These are phyloP conservation scores for Paxillus rubicundulus DNA, from an alignment of 768 basidiomycete species.

Conservation along the genomic window DNA sequence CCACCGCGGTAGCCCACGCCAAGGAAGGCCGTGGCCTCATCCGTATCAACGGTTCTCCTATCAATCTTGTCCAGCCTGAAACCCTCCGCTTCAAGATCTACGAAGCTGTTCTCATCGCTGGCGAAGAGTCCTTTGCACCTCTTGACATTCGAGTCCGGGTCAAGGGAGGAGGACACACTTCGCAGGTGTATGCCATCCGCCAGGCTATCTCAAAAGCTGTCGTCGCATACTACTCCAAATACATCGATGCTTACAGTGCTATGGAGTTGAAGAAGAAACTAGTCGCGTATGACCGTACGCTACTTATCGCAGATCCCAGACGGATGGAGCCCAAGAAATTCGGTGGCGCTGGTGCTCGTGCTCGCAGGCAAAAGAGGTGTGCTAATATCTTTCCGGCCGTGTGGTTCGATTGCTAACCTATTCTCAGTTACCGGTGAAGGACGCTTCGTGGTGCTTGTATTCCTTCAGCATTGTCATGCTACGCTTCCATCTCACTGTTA, in stretches of 20 bases:
- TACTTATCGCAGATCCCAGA: constrained; percentile 91
- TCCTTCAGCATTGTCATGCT: constrained; percentile 45
- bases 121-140: constrained; percentile 80
- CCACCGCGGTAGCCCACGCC: constrained; percentile 96
- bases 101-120: constrained; percentile 92
- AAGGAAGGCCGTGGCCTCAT: constrained; percentile 95
- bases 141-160: constrained; percentile 98
- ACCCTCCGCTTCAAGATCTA: constrained; percentile 98
- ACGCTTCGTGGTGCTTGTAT: constrained; percentile 30
- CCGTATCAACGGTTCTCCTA: constrained; percentile 95
- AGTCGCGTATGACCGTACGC: constrained; percentile 89
- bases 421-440: constrained; percentile 64
- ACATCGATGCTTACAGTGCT: constrained; percentile 95
- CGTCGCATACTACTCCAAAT: constrained; percentile 98
- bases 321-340: constrained; percentile 99
- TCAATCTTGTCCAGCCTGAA: constrained; percentile 92
- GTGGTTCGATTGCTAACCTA: constrained; percentile 10
- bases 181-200: constrained; percentile 97
- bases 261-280: constrained; percentile 98
- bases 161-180: constrained; percentile 99
- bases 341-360: constrained; percentile 97
- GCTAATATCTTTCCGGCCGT: not conserved
- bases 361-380: constrained; percentile 95
- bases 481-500: constrained; percentile 36
- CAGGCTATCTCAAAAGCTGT: constrained; percentile 98